Evolutionary conservation across 768 basidiomycete species (phyloP), one percentile per base, ranked within the genome.

Genomic region (Macrolepiota albuminosa): DNA sequence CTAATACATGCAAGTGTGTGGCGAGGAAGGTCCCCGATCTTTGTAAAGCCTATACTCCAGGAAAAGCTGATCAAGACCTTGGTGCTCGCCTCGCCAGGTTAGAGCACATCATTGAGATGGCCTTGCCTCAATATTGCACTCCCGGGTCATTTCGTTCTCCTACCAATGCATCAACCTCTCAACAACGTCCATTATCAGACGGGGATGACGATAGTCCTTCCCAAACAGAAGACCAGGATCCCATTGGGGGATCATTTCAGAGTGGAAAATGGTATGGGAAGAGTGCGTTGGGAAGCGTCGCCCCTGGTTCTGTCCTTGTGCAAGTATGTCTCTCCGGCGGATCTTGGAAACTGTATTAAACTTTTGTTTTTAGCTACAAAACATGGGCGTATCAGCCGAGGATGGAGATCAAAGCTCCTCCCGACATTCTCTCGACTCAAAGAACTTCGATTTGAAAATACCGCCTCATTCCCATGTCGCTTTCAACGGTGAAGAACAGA

Each of bases 1-100:
- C 40, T 67, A 37, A 66, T 58, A 24, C 65, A 59, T 54, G 46
- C 37, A 55, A 93, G 87, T 94, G 91, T 64, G 72, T 92, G 63
- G 85, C 91, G 54, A 86, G 91, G 68, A 93, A 92, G 71, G 90
- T 94, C 0, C 91, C 91, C 34, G 90, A 93, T 60, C 76, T 93
- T 46, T 94, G 91, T 77, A 90, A 90, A 70, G 87, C 91, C 0
- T 94, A 94, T 68, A 93, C 89, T 7, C 92, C 91, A 10, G 91
- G 91, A 58, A 93, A 93, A 70, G 78, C 84, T 16, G 92, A 93
- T 71, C 88, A 91, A 68, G 91, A 94, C 71, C 75, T 94, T 50
- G 84, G 81, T 65, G 81, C 84, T 46, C 86, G 91, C 52, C 73
- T 94, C 45, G 78, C 87, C 40, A 81, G 91, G 59, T 77, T 94